These are phyloP conservation scores for Starmera dryadoides DNA, from an alignment of 805 yeast genomes.

Conservation along the genomic window DNA sequence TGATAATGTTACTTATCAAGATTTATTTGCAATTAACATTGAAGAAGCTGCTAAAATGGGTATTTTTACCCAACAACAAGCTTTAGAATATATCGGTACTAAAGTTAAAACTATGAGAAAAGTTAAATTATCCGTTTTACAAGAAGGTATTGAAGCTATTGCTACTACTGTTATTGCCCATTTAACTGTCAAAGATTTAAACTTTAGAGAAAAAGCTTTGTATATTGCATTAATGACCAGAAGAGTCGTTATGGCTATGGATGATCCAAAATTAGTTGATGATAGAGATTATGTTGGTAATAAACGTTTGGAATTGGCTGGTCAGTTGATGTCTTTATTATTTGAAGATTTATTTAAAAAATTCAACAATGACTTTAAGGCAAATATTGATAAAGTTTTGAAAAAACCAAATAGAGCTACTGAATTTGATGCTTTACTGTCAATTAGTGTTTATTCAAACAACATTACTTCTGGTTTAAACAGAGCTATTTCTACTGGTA, in stretches of 20 bases:
- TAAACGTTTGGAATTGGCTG: slow-evolving; percentile 94
- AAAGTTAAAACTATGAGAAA: slow-evolving; percentile 91
- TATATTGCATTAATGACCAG: slow-evolving; percentile 96
- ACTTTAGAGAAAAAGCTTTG: slow-evolving; percentile 89
- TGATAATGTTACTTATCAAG: slow-evolving; percentile 80
- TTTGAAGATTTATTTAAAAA: slow-evolving; percentile 97
- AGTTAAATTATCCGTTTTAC: slow-evolving; percentile 71
- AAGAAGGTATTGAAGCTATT: slow-evolving; percentile 94
- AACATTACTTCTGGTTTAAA: slow-evolving; percentile 92
- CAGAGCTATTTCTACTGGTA: slow-evolving; percentile 96
- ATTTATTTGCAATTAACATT: slow-evolving; percentile 83
- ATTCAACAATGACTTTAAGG: slow-evolving; percentile 90
- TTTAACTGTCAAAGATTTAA: slow-evolving; percentile 73
- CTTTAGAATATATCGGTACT: slow-evolving; percentile 83
- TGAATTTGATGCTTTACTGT: slow-evolving; percentile 88
- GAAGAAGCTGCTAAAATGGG: slow-evolving; percentile 88
- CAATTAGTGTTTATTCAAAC: slow-evolving; percentile 85
- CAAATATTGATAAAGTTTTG: slow-evolving; percentile 86
- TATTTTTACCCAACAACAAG: slow-evolving; percentile 88
- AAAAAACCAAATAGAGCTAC: slow-evolving; percentile 92
- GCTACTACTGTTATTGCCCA: slow-evolving; percentile 97
- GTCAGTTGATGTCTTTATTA: slow-evolving; percentile 88
- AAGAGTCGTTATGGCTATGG: slow-evolving; percentile 92
- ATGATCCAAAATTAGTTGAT: slow-evolving; percentile 91
- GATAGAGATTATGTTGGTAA: slow-evolving; percentile 98